A percentile compares a stretch with the other conserved stretches of the same genome.
Evolutionary conservation across 768 basidiomycete species (phyloP).

Genomic region (Lentinula sp.): DNA sequence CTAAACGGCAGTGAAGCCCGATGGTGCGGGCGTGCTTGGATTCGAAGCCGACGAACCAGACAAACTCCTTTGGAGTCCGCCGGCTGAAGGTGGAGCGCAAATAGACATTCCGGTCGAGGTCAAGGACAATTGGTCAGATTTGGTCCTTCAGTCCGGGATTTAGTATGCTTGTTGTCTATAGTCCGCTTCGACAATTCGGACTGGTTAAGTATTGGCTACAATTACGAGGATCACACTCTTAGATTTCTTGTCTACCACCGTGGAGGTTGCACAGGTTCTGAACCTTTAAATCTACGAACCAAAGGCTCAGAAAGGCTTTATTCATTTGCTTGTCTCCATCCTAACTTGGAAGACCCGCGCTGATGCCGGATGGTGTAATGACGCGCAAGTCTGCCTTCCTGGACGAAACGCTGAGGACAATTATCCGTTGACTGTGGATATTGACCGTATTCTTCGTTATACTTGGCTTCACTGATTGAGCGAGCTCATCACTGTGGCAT

Average conservation of each 20-base stretch:
- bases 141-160: neutral
- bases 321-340: conserved; percentile 7
- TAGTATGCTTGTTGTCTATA: neutral
- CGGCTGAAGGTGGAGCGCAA: neutral
- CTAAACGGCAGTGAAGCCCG: neutral
- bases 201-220: neutral
- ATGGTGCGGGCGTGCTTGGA: neutral
- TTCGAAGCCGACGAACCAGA: neutral
- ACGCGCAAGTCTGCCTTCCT: conserved; percentile 1
- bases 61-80: neutral
- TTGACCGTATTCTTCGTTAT: neutral
- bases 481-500: too few species aligned
- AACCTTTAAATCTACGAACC: neutral
- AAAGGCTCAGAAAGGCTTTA: neutral
- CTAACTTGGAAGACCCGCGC: conserved; percentile 6
- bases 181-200: neutral
- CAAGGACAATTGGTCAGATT: neutral
- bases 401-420: neutral
- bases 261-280: neutral
- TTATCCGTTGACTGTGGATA: neutral
- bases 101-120: neutral
- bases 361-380: conserved; percentile 9
- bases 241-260: neutral
- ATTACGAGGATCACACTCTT: neutral
- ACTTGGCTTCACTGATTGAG: too few species aligned